phyloP scores from a whole-genome alignment of 805 yeast species.

The Cyberlindnera mrakii region DNA sequence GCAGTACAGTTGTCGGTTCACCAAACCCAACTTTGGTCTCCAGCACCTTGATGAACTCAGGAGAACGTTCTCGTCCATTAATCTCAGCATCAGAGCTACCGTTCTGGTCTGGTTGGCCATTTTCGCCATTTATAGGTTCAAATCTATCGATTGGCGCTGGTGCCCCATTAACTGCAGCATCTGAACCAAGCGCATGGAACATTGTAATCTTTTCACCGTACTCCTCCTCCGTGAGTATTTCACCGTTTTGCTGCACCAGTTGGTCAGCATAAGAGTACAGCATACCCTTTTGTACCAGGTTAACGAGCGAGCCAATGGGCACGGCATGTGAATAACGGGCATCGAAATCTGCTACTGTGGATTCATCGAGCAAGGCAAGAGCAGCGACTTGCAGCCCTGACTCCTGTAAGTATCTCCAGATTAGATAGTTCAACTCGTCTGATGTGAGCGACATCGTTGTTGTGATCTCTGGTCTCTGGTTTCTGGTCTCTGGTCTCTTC shows the following conservation, averaged over 20 bases:
- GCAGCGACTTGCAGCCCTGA: conserved; percentile 72
- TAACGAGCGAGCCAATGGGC: conserved; percentile 78
- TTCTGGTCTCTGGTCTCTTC: background rate
- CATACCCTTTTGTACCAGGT: conserved; percentile 80
- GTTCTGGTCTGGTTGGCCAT: background rate
- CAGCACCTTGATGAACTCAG: conserved; percentile 31
- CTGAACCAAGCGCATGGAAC: conserved; percentile 48
- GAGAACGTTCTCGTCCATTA: conserved; percentile 11
- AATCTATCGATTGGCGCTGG: conserved; percentile 27
- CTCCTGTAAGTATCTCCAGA: conserved; percentile 92
- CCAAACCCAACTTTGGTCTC: conserved; percentile 33
- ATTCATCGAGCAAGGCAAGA: conserved; percentile 71
- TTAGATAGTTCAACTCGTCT: conserved; percentile 78
- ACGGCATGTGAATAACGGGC: conserved; percentile 41
- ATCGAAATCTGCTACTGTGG: conserved; percentile 56
- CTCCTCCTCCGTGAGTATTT: conserved; percentile 14
- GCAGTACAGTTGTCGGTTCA: conserved; percentile 35
- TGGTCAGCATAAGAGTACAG: conserved; percentile 68
- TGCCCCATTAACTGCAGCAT: conserved; percentile 28
- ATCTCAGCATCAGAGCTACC: conserved; percentile 4
- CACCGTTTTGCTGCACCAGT: conserved; percentile 35
- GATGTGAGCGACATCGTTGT: conserved; percentile 72
- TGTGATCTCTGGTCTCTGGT: background rate
- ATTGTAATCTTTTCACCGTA: conserved; percentile 36
- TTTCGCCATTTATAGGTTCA: conserved; percentile 4